Conservation (phyloP, 108 stramenopile genomes). For the Cafeteria roenbergensis region DNA sequence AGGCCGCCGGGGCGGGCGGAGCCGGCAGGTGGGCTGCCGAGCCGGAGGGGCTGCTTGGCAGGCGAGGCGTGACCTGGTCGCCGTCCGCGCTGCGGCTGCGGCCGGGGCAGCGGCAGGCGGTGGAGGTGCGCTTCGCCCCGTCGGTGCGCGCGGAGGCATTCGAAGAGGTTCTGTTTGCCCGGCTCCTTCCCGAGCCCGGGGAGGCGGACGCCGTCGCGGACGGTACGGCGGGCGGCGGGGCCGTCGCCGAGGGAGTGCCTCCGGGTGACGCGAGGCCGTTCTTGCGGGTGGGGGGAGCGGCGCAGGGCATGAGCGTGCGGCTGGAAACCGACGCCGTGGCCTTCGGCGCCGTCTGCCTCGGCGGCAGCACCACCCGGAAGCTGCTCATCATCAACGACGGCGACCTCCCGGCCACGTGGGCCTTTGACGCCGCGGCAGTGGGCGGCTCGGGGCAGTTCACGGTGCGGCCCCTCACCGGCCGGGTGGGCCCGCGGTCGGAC, state of each 20-base stretch:
- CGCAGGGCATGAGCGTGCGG: slow-evolving; percentile 30
- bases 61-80: background rate
- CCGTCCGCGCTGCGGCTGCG: background rate
- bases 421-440: slow-evolving; percentile 29
- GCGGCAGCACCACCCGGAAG: slow-evolving; percentile 26
- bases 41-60: background rate
- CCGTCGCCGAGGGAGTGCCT: no score
- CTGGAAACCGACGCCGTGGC: slow-evolving; percentile 38
- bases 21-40: no score
- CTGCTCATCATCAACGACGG: slow-evolving; percentile 41
- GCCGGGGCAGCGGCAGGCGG: background rate
- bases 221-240: background rate
- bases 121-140: background rate
- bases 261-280: background rate
- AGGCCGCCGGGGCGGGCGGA: no score
- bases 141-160: background rate
- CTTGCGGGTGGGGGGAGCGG: background rate
- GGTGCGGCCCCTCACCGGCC: slow-evolving; percentile 34
- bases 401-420: slow-evolving; percentile 35
- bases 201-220: background rate
- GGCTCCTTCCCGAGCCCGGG: background rate
- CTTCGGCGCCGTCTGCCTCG: slow-evolving; percentile 42
- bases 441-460: slow-evolving; percentile 35
- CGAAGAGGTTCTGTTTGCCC: background rate
- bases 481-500: slow-evolving; percentile 30